Base-by-base conservation (phyloP, 2,329 filamentous ascomycete genomes). In the Aspergillus floridensis region DNA sequence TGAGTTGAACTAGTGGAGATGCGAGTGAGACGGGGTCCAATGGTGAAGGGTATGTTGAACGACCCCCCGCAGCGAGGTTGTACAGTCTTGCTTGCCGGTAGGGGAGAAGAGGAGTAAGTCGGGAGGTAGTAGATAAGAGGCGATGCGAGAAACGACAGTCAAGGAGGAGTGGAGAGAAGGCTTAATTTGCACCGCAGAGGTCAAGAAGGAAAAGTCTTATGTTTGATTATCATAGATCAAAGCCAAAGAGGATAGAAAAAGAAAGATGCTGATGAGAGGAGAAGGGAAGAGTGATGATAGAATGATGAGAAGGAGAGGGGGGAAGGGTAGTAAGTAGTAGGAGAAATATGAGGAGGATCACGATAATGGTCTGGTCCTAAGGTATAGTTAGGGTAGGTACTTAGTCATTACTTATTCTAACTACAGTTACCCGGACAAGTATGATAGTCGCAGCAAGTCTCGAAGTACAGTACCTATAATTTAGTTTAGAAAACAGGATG, bases 51-150 rank as follows among this genome's bases (percentile, higher is more conserved):
- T 26, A 38, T 16, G 54, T 57, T 48, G 62, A 32, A 59, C 55
- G 50, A 60, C 55, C 47, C 26, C 38, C 19, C 46, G 57, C 50
- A 56, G 38, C 59, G 14, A 10, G 38, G 59, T 59, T 24, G 59
- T 63, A 63, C 59, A 61, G 44, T 29, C 29, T 50, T 22, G 19
- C 22, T 44, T 24, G 24, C 35, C n/a, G 44, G 10, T 52, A 41
- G 50, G 31, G 14, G 31, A 16, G 26, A 50, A 56, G 52, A 26
- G 53, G 32, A 21, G 41, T 19, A 14, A 16, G 29, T 32, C 41
- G 35, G 53, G 32, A 29, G 49, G 26, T 29, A 16, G 35, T 44
- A 46, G 26, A 10, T 29, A 7, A 29, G 26, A 38, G 44, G 46
- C 26, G n/a, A 46, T 24, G 49, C n/a, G 22, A 35, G 47, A 57